phyloP scores from a whole-genome alignment of 2,329 filamentous ascomycete species.

The Colletotrichum sp. region DNA sequence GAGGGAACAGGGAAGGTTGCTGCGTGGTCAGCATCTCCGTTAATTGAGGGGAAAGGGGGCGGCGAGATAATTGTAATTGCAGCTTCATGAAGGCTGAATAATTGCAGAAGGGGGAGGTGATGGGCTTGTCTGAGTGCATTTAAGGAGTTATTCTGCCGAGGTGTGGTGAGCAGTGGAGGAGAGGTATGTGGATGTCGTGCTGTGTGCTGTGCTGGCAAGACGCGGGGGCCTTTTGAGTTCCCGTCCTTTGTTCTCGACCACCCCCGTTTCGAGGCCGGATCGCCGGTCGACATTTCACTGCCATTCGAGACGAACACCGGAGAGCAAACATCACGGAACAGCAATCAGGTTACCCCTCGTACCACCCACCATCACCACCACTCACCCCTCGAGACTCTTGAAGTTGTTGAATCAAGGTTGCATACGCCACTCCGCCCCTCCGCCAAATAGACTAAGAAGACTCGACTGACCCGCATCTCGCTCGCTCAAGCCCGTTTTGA shows the following conservation, averaged over 20 bases:
- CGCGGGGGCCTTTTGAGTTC: not conserved
- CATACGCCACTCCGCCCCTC: not conserved
- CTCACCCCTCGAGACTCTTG: not conserved
- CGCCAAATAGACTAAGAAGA: not conserved
- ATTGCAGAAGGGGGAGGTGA: not conserved
- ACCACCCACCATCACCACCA: not conserved
- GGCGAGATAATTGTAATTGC: not conserved
- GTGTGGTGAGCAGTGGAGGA: not conserved
- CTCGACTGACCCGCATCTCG: not conserved
- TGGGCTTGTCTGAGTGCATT: not conserved
- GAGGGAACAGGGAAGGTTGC: not conserved
- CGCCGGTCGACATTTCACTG: not conserved
- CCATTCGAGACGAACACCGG: not conserved
- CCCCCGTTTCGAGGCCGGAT: not conserved
- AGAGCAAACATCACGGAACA: not conserved
- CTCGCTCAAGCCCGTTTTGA: not conserved
- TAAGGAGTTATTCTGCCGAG: not conserved
- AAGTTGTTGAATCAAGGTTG: not conserved
- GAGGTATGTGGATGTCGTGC: not conserved
- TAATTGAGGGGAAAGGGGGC: not conserved
- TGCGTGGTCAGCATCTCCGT: not conserved
- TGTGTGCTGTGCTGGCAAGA: not conserved
- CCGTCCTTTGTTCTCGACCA: not conserved
- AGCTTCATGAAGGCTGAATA: not conserved
- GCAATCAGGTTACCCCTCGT: not conserved